Conservation (phyloP, 371 early-diverging fungal genomes). For the Smittium mucronatum region DNA sequence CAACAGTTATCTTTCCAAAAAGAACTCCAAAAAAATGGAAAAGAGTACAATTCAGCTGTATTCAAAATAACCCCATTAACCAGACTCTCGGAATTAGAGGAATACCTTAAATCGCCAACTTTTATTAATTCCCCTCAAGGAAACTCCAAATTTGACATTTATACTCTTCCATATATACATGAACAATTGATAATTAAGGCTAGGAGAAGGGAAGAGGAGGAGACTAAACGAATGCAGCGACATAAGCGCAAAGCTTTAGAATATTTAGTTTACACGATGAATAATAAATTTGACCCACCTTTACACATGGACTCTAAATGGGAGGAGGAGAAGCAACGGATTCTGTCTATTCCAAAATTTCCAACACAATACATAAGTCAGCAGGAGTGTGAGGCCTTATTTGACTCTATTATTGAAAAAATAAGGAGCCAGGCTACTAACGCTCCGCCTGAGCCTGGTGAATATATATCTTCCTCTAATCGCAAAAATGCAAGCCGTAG, state of each 20-base stretch:
- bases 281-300: conserved; percentile 1
- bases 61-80: conserved; percentile 1
- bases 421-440: neutral
- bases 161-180: conserved; percentile 27
- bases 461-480: neutral
- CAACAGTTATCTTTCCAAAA: neutral
- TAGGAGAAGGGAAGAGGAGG: conserved; percentile 48
- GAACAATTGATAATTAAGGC: conserved; percentile 46
- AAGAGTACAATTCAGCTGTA: neutral
- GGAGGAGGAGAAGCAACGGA: conserved; percentile 1
- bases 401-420: neutral
- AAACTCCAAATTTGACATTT: neutral
- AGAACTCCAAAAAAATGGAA: neutral
- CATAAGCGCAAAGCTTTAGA: conserved; percentile 22
- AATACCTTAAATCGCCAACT: neutral
- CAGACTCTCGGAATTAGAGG: neutral
- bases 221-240: conserved; percentile 53
- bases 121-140: conserved; percentile 6
- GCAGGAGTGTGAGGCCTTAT: neutral
- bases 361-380: conserved; percentile 5
- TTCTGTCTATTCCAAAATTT: conserved; percentile 6
- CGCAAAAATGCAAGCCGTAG: conserved; percentile 3
- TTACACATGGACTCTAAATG: neutral
- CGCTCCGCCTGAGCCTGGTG: neutral
- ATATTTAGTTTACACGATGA: neutral